A percentile compares a stretch with the other conserved stretches of the same genome.
Conservation (phyloP, 2,329 filamentous ascomycete species). For the Exophiala phaeomuriformis region DNA sequence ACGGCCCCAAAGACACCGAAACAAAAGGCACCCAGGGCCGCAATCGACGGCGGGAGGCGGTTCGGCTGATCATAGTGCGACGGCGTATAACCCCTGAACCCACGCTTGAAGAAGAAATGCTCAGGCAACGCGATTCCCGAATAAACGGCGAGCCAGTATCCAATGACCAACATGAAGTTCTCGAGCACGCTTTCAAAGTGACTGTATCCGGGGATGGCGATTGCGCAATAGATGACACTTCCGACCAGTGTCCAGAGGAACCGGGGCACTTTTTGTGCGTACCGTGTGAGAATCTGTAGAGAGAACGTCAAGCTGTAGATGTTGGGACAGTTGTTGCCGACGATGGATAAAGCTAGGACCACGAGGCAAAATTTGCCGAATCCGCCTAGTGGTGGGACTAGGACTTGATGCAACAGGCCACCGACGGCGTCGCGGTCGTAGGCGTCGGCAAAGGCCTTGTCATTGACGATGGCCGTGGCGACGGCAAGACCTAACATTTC, state of each 20-base stretch:
- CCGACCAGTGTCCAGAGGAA: constrained; percentile 39
- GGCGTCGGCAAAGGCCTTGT: constrained; percentile 49
- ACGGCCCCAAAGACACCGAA: constrained; percentile 60
- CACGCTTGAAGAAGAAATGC: constrained; percentile 61
- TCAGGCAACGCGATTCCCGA: constrained; percentile 58
- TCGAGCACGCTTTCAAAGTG: constrained; percentile 59
- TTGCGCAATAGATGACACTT: constrained; percentile 58
- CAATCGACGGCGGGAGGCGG: constrained; percentile 56
- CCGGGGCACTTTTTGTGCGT: constrained; percentile 41
- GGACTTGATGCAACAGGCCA: constrained; percentile 58
- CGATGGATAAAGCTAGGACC: constrained; percentile 58
- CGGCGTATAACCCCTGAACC: constrained; percentile 53
- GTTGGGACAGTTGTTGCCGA: constrained; percentile 65
- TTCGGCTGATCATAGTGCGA: constrained; percentile 52
- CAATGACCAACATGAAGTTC: constrained; percentile 62
- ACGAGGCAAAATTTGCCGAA: constrained; percentile 68
- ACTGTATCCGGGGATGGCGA: constrained; percentile 62
- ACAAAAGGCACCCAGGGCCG: constrained; percentile 56
- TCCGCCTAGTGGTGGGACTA: constrained; percentile 55
- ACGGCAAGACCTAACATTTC: constrained; percentile 66
- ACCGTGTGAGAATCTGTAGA: constrained; percentile 56
- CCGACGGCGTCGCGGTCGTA: constrained; percentile 55
- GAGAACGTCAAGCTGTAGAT: constrained; percentile 64
- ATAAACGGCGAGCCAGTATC: constrained; percentile 59
- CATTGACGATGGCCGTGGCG: constrained; percentile 54